These are phyloP conservation scores for Penicillium sp. DNA, from an alignment of 2,329 filamentous ascomycete genomes.

Conservation along the genomic window DNA sequence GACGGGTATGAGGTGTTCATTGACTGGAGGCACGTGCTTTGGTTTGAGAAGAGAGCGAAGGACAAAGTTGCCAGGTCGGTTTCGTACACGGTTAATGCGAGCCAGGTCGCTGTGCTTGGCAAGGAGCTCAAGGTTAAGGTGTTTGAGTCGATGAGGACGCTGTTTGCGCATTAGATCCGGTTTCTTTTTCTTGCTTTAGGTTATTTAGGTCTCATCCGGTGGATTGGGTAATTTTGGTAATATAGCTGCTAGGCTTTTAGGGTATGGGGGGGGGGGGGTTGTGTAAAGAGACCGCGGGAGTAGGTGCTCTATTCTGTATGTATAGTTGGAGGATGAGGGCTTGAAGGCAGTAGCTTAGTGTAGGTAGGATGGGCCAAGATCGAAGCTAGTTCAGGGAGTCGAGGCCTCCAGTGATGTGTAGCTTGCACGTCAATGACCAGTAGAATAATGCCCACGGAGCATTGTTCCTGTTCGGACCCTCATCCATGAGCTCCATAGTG, in stretches of 20 bases:
- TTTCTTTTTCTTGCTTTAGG: neutral
- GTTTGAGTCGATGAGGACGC: neutral
- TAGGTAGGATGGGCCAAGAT: too few species aligned
- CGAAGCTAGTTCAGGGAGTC: too few species aligned
- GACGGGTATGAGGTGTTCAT: conserved; percentile 5
- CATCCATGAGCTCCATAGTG: too few species aligned
- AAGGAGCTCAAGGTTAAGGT: neutral
- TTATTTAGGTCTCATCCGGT: neutral
- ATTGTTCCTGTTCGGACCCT: too few species aligned
- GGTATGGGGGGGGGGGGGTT: neutral
- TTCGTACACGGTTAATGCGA: neutral
- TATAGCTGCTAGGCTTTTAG: neutral
- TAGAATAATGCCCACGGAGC: too few species aligned
- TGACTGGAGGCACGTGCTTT: neutral
- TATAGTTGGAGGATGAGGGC: too few species aligned
- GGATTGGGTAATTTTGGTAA: neutral
- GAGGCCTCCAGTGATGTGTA: too few species aligned
- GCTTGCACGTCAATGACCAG: neutral
- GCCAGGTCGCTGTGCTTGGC: neutral
- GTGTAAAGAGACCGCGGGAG: neutral
- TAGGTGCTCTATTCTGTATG: too few species aligned
- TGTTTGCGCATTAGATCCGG: neutral
- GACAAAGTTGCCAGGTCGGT: neutral
- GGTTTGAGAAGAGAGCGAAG: neutral
- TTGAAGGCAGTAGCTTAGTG: too few species aligned